phyloP scores from a whole-genome alignment of 2,329 filamentous ascomycete genomes.

The Neopestalotiopsis rosae region DNA sequence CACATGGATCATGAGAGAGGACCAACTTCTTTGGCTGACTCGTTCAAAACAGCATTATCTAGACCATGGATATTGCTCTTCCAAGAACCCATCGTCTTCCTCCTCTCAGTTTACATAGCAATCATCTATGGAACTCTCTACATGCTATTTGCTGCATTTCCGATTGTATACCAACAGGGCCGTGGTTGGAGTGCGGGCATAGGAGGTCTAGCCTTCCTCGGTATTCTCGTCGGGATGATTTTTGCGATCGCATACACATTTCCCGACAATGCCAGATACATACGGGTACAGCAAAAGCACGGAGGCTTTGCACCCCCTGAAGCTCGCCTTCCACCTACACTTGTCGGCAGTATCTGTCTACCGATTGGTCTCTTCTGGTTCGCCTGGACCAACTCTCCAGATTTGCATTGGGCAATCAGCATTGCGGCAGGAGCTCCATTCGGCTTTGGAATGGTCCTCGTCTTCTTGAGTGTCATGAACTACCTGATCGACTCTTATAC shows the following conservation, averaged over 20 bases:
- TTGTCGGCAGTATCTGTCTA: constrained; percentile 66
- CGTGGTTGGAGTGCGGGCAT: constrained; percentile 65
- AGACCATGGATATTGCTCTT: constrained; percentile 74
- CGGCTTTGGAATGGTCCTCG: constrained; percentile 49
- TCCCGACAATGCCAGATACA: constrained; percentile 61
- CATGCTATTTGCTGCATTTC: constrained; percentile 65
- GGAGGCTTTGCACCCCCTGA: constrained; percentile 68
- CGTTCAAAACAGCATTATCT: constrained; percentile 62
- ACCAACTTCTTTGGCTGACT: constrained; percentile 48
- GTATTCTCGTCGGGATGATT: constrained; percentile 71
- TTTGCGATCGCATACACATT: constrained; percentile 60
- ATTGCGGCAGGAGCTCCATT: constrained; percentile 42
- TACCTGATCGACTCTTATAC: constrained; percentile 63
- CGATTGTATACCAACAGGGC: constrained; percentile 67
- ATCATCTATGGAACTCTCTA: constrained; percentile 51
- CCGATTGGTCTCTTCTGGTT: constrained; percentile 74
- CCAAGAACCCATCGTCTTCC: constrained; percentile 71
- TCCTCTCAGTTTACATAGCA: constrained; percentile 70
- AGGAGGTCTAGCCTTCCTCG: constrained; percentile 70
- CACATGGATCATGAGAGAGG: constrained; percentile 50
- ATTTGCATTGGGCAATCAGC: constrained; percentile 56
- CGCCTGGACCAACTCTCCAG: constrained; percentile 64
- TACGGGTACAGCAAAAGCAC: constrained; percentile 26
- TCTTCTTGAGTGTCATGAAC: constrained; percentile 63
- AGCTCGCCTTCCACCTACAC: constrained; percentile 64